These are phyloP conservation scores for Tolypocladium amazonense DNA, from an alignment of 2,329 filamentous ascomycete species.

Conservation along the genomic window DNA sequence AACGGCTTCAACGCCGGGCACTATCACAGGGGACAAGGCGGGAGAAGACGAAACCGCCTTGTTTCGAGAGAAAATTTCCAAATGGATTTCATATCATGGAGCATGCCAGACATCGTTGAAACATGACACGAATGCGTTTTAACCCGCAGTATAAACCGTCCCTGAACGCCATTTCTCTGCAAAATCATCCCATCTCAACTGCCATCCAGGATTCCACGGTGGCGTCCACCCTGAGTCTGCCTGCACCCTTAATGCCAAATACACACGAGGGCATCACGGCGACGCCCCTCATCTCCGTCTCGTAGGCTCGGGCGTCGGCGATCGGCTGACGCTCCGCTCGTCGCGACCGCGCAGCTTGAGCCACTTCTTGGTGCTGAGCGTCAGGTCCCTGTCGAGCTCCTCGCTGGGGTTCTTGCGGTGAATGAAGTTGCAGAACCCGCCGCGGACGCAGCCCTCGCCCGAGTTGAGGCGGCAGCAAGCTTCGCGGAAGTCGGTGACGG, in stretches of 20 bases:
- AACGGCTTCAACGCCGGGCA: conserved; percentile 4
- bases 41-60: neutral
- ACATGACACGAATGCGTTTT: conserved; percentile 6
- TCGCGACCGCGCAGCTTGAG: conserved; percentile 75
- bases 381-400: conserved; percentile 80
- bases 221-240: neutral
- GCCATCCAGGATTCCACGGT: neutral
- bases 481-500: conserved; percentile 96
- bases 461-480: conserved; percentile 92
- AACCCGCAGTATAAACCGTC: conserved; percentile 8
- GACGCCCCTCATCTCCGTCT: conserved; percentile 42
- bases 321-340: conserved; percentile 69
- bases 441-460: conserved; percentile 89
- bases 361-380: conserved; percentile 93
- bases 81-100: conserved; percentile 3
- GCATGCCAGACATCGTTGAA: conserved; percentile 7
- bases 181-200: neutral
- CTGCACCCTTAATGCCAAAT: neutral
- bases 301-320: conserved; percentile 76
- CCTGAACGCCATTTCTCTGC: conserved; percentile 13
- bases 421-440: conserved; percentile 99
- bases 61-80: neutral
- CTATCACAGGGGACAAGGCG: neutral
- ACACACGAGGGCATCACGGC: neutral
- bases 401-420: conserved; percentile 89